Evolutionary conservation across 139 green algal species (phyloP), one percentile per base, ranked within the genome.

Genomic region (Haematococcus sp.): DNA sequence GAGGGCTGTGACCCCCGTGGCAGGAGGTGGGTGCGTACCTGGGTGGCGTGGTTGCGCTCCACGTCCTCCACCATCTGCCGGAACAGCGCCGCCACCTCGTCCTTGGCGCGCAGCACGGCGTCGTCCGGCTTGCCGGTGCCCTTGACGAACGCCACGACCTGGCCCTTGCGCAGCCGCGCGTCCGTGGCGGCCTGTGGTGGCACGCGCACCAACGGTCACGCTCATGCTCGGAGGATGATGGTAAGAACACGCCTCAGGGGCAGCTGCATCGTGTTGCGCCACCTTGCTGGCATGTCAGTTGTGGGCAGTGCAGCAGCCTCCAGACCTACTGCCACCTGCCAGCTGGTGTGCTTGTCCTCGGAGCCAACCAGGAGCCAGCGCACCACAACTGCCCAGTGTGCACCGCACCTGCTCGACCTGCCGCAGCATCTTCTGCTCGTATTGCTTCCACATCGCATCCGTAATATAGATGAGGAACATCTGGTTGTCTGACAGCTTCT

Each of bases 1-100:
- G 40, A 49, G 7, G 7, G 7, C 7, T 49, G 40, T 49, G 40
- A 49, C 40, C 40, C 40, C n/a, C n/a, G n/a, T n/a, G n/a, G n/a
- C n/a, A n/a, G n/a, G n/a, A n/a, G n/a, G n/a, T n/a, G 40, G 40
- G 7, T 11, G 7, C 82, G 1, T 40, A 81, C 83, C 83, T 83
- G 73, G 54, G 71, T 84, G 19, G 65, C 76, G 51, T 83, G 49
- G 76, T 90, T 88, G 17, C 77, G 59, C 73, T 90, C 80, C 71
- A 87, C 83, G n/a, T 90, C 82, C 19, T 84, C 78, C 0, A 90
- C 27, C 68, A 87, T 84, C 31, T 74, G 33, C 61, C 78, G 85
- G 72, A 88, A 90, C 15, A 77, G 65, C 27, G 56, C 40, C 2
- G 54, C 54, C 25, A 88, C 60, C 15, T 75, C 73, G 7, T 80